phyloP scores from a whole-genome alignment of 2,329 filamentous ascomycete genomes.

The Pyricularia sp. region DNA sequence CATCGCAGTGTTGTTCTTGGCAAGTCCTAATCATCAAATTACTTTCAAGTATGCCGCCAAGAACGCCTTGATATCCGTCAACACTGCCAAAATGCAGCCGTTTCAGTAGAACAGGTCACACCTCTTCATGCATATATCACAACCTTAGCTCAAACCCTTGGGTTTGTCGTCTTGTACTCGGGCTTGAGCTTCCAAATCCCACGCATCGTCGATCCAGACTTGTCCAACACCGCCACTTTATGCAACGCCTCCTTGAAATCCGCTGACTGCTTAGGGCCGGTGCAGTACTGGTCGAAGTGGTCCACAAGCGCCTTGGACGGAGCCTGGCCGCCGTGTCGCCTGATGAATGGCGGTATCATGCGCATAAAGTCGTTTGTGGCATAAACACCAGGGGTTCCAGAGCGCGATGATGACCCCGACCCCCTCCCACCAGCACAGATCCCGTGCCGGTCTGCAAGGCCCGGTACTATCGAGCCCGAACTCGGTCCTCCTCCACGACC shows the following conservation, averaged over 20 bases:
- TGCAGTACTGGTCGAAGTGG: slow-evolving; percentile 75
- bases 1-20: background rate
- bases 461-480: slow-evolving; percentile 41
- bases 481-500: slow-evolving; percentile 29
- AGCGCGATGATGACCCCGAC: slow-evolving; percentile 24
- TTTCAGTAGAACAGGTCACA: background rate
- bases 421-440: slow-evolving; percentile 22
- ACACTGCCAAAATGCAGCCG: background rate
- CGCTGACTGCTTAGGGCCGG: slow-evolving; percentile 50
- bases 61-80: background rate
- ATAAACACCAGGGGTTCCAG: slow-evolving; percentile 24
- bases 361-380: slow-evolving; percentile 49
- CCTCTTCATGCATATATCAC: background rate
- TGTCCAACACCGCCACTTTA: slow-evolving; percentile 59
- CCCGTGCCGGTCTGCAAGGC: slow-evolving; percentile 44
- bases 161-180: slow-evolving; percentile 8
- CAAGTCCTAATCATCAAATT: background rate
- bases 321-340: slow-evolving; percentile 62
- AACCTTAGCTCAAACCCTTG: background rate
- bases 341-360: slow-evolving; percentile 69
- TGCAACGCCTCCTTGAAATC: slow-evolving; percentile 77
- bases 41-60: background rate
- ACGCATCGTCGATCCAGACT: slow-evolving; percentile 37
- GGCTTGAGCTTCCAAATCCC: slow-evolving; percentile 39
- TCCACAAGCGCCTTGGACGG: slow-evolving; percentile 78